Conservation (phyloP, 2,329 filamentous ascomycete genomes). For the Dactylellina parvicollis region DNA sequence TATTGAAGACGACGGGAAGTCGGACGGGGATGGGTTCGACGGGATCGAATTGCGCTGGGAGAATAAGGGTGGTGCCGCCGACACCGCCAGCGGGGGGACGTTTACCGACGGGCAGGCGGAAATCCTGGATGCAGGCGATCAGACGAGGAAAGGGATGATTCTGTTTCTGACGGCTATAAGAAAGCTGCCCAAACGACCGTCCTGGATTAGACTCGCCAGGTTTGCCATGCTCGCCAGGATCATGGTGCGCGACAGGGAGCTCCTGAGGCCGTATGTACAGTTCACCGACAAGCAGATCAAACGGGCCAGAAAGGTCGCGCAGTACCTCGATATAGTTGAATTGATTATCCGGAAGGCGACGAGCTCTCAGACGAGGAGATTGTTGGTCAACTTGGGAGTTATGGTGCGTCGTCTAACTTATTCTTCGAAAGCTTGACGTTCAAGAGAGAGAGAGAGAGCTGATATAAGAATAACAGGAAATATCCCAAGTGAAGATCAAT, state of each 20-base stretch:
- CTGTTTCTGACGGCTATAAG: neutral
- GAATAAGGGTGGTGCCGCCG: neutral
- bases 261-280: neutral
- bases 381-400: neutral
- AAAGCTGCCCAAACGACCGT: neutral
- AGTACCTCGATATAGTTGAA: constrained; percentile 7
- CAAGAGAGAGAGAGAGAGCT: too few relatives aligned
- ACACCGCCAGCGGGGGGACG: too few relatives aligned
- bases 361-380: neutral
- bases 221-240: constrained; percentile 5
- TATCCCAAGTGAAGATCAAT: neutral
- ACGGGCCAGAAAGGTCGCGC: neutral
- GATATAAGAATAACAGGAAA: neutral
- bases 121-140: neutral
- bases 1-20: neutral
- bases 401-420: constrained; percentile 6
- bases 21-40: too few relatives aligned
- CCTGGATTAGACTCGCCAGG: constrained; percentile 6
- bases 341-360: neutral
- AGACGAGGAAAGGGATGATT: constrained; percentile 5
- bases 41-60: too few relatives aligned
- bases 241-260: constrained; percentile 1
- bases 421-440: neutral
- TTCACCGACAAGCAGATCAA: constrained; percentile 21
- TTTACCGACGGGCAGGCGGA: neutral